phyloP scores from a whole-genome alignment of 768 basidiomycete species.

The Suillus bovinus region DNA sequence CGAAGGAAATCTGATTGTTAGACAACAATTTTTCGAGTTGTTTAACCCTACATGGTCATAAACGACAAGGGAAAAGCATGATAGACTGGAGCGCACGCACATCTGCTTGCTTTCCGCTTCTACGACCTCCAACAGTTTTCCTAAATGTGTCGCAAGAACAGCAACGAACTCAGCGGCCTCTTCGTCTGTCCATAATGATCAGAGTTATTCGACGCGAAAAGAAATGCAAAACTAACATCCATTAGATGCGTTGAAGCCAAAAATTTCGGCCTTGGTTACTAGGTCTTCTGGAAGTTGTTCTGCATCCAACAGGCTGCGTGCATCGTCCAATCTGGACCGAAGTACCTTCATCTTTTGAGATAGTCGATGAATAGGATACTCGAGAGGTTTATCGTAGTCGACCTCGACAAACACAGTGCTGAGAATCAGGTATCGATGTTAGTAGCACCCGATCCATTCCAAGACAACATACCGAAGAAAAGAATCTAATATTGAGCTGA shows the following conservation, averaged over 20 bases:
- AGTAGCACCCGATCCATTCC: not conserved
- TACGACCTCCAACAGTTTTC: not conserved
- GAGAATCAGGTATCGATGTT: not conserved
- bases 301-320: not conserved
- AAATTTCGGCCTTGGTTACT: not conserved
- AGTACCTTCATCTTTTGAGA: conserved; percentile 1
- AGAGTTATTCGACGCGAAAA: not conserved
- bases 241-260: not conserved
- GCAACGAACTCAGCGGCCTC: not conserved
- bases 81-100: not conserved
- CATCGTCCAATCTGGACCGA: not conserved
- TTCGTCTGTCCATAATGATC: not conserved
- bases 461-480: not conserved
- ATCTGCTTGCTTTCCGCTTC: not conserved
- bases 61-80: not conserved
- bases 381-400: not conserved
- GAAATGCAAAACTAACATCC: not conserved
- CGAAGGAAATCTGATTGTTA: conserved; percentile 1
- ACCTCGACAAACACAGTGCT: not conserved
- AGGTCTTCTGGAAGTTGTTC: not conserved
- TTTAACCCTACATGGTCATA: not conserved
- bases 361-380: conserved; percentile 1
- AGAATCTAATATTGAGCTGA: not conserved
- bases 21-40: not conserved
- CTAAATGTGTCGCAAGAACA: not conserved